Percentiles rank a stretch among this genome's conserved stretches.
phyloP scores from a whole-genome alignment of 2,329 filamentous ascomycete genomes.

The Aspergillus ochraceus region DNA sequence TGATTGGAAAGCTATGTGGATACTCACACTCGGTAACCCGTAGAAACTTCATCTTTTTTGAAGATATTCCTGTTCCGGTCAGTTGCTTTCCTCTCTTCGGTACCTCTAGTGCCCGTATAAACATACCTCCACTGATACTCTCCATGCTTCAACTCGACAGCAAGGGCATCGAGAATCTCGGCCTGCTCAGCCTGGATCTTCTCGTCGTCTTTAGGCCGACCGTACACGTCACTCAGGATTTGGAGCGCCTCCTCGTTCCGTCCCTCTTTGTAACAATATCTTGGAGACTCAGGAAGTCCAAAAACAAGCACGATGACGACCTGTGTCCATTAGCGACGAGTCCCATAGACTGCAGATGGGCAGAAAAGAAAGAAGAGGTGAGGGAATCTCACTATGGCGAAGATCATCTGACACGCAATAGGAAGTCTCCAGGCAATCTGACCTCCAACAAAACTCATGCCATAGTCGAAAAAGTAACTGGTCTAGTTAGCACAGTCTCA shows the following conservation, averaged over 20 bases:
- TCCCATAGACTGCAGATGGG: too few species aligned
- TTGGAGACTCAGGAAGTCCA: constrained; percentile 38
- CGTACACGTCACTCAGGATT: constrained; percentile 30
- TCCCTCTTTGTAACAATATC: constrained; percentile 47
- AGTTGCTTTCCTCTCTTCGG: background rate
- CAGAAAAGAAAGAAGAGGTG: background rate
- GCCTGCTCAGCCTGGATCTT: constrained; percentile 31
- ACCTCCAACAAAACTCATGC: constrained; percentile 39
- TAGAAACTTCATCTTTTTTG: constrained; percentile 44
- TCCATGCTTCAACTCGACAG: constrained; percentile 37
- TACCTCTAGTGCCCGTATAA: background rate
- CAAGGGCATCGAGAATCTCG: constrained; percentile 46
- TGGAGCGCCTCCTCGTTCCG: constrained; percentile 32
- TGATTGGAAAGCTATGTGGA: background rate
- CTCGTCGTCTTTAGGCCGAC: constrained; percentile 19
- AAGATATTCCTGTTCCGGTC: constrained; percentile 31
- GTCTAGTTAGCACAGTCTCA: background rate
- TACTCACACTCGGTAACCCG: constrained; percentile 40
- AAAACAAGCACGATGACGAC: constrained; percentile 17
- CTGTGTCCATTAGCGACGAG: background rate
- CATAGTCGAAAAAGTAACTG: constrained; percentile 33
- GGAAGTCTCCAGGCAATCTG: constrained; percentile 49
- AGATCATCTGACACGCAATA: constrained; percentile 49
- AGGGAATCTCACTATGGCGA: constrained; percentile 42
- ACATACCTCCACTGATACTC: constrained; percentile 35